Base-by-base conservation (phyloP, 2,329 filamentous ascomycete species). In the Calonectria pauciramosa region DNA sequence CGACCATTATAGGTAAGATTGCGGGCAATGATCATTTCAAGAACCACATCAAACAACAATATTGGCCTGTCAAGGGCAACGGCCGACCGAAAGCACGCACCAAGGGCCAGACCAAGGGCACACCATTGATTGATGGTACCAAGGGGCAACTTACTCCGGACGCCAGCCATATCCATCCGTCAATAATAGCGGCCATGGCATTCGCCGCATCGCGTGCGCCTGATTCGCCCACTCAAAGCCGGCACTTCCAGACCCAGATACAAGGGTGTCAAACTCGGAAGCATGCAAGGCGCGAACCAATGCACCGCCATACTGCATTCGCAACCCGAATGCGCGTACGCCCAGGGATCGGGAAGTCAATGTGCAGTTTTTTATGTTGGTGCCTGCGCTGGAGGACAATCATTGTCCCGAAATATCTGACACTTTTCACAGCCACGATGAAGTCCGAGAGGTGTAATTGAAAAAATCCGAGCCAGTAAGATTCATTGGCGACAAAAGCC, bases 341-440 rank as follows among this genome's bases (percentile, higher is more conserved):
- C 34, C 26, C 47, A 47, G 56, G 56, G 68, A 70, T 41, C 44
- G 47, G 44, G 49, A 52, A n/a, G 59, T 32, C 54, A 70, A 69
- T 69, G 63, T 68, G 72, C 76, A 75, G 68, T 28, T 70, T 36
- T 70, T 30, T 64, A 70, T 51, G 74, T 75, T 70, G 79, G 59
- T 80, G 74, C 75, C 77, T 73, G 78, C 71, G 71, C 68, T 65
- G 47, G 11, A 32, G 49, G 52, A 28, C 38, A n/a, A n/a, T 38
- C 51, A 34, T 51, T 34, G n/a, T 23, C 54, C 36, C 51, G 54
- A 11, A 34, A n/a, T 34, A 26, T 26, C 23, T 56, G 38, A 23
- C 49, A 47, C 26, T 63, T 63, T 63, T 75, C 79, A 80, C 78
- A 80, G 79, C 79, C 79, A 80, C 79, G 66, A 41, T 28, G 67